Evolutionary conservation across 495 filamentous ascomycete genomes (phyloP).

Genomic region (Penicillium dipodomyicola): DNA sequence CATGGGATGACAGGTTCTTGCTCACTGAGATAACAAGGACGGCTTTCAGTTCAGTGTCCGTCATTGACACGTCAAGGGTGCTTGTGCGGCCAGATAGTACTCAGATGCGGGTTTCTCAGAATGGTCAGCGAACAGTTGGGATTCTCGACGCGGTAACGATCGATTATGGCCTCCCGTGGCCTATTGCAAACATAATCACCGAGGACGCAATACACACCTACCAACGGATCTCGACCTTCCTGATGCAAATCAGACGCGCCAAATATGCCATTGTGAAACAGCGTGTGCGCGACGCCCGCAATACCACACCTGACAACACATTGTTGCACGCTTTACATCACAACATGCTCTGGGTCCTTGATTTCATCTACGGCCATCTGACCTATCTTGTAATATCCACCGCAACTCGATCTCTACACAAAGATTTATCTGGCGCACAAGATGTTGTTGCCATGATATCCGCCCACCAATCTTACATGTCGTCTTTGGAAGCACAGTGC

Average conservation of each 20-base stretch:
- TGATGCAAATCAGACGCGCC: slow-evolving; percentile 76
- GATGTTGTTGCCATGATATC: slow-evolving; percentile 82
- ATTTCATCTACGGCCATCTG: slow-evolving; percentile 70
- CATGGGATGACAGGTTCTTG: slow-evolving; percentile 80
- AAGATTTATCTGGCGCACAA: slow-evolving; percentile 53
- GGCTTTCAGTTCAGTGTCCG: slow-evolving; percentile 53
- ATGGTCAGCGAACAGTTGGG: slow-evolving; percentile 40
- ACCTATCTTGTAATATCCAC: slow-evolving; percentile 67
- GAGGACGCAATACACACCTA: slow-evolving; percentile 60
- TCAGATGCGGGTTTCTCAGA: slow-evolving; percentile 8
- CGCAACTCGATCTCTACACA: slow-evolving; percentile 50
- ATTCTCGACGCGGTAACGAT: slow-evolving; percentile 57
- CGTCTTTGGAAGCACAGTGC: slow-evolving; percentile 59
- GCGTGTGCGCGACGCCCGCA: slow-evolving; percentile 35
- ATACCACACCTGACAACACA: slow-evolving; percentile 14
- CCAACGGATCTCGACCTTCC: slow-evolving; percentile 66
- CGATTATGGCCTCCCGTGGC: slow-evolving; percentile 71
- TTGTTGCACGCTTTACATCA: slow-evolving; percentile 63
- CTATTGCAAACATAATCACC: slow-evolving; percentile 77
- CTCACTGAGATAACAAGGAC: slow-evolving; percentile 76
- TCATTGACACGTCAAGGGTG: slow-evolving; percentile 59
- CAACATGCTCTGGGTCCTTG: slow-evolving; percentile 77
- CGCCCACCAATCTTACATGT: slow-evolving; percentile 63
- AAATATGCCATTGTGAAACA: slow-evolving; percentile 63
- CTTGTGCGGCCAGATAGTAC: slow-evolving; percentile 44